Evolutionary conservation across 2,329 filamentous ascomycete species (phyloP), one percentile per base, ranked within the genome.

Genomic region (Scolecobasidium constrictum): DNA sequence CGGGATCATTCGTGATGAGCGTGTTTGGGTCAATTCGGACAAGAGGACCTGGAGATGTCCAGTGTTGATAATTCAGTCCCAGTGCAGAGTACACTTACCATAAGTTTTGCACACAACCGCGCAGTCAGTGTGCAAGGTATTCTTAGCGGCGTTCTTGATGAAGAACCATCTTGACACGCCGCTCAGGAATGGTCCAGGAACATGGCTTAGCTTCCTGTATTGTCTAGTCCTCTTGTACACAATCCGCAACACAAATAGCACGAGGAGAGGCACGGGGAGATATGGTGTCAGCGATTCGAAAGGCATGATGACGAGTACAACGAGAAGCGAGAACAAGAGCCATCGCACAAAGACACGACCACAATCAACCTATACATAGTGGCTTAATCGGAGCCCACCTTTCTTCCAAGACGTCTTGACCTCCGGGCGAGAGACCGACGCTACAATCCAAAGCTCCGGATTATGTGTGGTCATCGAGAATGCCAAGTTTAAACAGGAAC

Each of bases 1-100:
- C 28, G 7, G 40, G 39, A 38, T 46, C 44, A 21, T 37, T 44
- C 12, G 44, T 46, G 19, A 46, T 31, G 11, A 46, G 40, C 4
- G 22, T 45, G 6, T 42, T 21, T 4, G 44, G 44, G 18, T 18
- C 44, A 13, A 46, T 35, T 20, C 44, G 21, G 11, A 16, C 40
- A 4, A 43, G 40, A 11, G 40, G 31, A 16, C 40, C 40, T 36
- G n/a, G n/a, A 31, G 9, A n/a, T n/a, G n/a, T 9, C 9, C 26
- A n/a, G 9, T 31, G n/a, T 7, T 9, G n/a, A 31, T 9, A 31
- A 31, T n/a, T 7, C 26, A 31, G n/a, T 9, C 9, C 26, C 9
- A 9, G 9, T n/a, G n/a, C 26, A 31, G 9, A 31, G 9, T 31
- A 9, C 31, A 9, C 13, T 6, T 42, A 42, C 40, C 40, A 37